Percentiles rank a stretch among this genome's conserved stretches.
phyloP scores from a whole-genome alignment of 306 rosid species.

The Chamaecrista fasciculata region DNA sequence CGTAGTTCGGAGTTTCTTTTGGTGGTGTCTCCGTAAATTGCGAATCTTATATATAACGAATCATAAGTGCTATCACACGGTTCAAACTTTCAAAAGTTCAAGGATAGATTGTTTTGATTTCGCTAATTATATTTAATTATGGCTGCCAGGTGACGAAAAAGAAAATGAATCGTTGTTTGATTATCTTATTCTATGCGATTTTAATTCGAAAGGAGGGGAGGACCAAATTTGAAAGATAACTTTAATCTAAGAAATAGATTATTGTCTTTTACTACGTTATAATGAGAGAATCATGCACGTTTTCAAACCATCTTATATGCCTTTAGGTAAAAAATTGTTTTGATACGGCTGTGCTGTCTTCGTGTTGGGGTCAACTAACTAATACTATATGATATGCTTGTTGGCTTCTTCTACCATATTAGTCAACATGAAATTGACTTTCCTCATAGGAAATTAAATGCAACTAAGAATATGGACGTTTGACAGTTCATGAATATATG shows the following conservation, averaged over 20 bases:
- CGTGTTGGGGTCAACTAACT: constrained; percentile 8
- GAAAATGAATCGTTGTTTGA: not conserved
- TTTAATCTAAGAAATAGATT: not conserved
- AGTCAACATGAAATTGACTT: constrained; percentile 23
- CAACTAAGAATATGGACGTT: not conserved
- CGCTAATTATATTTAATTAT: not conserved
- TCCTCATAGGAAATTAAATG: constrained; percentile 8
- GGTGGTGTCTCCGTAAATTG: too few species aligned
- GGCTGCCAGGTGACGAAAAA: not conserved
- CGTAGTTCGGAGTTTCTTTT: too few species aligned
- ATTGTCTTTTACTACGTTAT: not conserved
- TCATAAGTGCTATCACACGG: too few species aligned
- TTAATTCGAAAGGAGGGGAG: not conserved
- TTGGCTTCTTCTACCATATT: not conserved
- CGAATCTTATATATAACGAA: too few species aligned
- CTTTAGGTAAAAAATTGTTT: not conserved
- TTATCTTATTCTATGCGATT: not conserved
- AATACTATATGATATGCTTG: not conserved
- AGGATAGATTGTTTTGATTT: not conserved
- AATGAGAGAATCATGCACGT: not conserved
- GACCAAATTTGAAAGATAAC: not conserved
- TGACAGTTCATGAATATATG: not conserved
- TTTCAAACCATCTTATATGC: not conserved
- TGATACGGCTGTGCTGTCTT: not conserved
- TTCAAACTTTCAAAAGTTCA: not conserved